Evolutionary conservation across 768 basidiomycete species (phyloP).

Genomic region (Exidia glandulosa): DNA sequence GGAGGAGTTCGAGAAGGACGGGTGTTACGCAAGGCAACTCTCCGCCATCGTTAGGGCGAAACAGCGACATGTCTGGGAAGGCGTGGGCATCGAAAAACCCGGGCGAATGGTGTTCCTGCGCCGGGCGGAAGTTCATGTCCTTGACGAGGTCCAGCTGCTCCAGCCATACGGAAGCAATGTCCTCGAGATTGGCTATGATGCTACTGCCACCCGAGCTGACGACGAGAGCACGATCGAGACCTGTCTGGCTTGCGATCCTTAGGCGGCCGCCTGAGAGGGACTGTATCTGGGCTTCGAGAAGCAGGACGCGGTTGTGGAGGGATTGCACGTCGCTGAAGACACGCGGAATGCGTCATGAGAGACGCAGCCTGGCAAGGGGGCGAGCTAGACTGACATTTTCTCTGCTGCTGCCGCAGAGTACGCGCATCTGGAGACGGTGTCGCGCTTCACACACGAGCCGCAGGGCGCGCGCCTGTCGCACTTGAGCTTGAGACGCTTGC

Average conservation of each 20-base stretch:
- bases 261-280: slow-evolving; percentile 1
- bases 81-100: slow-evolving; percentile 10
- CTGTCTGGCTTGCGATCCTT: slow-evolving; percentile 1
- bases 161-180: slow-evolving; percentile 51
- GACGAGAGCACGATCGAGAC: slow-evolving; percentile 25
- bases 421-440: slow-evolving; percentile 58
- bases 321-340: slow-evolving; percentile 63
- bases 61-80: slow-evolving; percentile 21
- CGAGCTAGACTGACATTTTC: slow-evolving; percentile 50
- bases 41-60: slow-evolving; percentile 15
- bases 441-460: slow-evolving; percentile 67
- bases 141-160: slow-evolving; percentile 34
- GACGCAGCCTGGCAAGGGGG: neutral
- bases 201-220: slow-evolving; percentile 32
- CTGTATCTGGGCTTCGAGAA: slow-evolving; percentile 44
- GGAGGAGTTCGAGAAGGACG: slow-evolving; percentile 28
- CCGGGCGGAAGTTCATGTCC: slow-evolving; percentile 3
- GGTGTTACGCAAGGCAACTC: slow-evolving; percentile 26
- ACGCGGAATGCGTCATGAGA: too few species aligned
- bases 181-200: slow-evolving; percentile 43
- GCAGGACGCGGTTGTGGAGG: slow-evolving; percentile 66
- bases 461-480: slow-evolving; percentile 75
- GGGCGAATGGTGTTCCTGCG: slow-evolving; percentile 8
- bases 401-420: slow-evolving; percentile 67
- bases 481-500: slow-evolving; percentile 79